Conservation (phyloP, 805 yeast species). For the Naumovozyma castellii region DNA sequence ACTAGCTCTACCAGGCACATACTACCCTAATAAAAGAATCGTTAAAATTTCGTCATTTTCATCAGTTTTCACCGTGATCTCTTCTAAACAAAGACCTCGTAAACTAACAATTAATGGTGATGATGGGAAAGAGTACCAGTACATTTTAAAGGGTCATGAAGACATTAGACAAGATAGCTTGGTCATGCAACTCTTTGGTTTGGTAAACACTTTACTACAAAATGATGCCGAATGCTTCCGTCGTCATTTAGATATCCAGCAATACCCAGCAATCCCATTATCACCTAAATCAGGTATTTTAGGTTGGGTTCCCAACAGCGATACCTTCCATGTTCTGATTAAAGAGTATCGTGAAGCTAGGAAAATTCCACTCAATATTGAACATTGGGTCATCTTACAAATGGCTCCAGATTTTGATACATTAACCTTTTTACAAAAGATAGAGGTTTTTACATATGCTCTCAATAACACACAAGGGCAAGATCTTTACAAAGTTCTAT, state of each 20-base stretch:
- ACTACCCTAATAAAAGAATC: constrained; percentile 73
- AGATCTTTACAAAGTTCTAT: constrained; percentile 86
- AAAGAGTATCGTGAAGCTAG: constrained; percentile 88
- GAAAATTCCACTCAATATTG: constrained; percentile 81
- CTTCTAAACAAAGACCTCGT: constrained; percentile 95
- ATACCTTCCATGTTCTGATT: constrained; percentile 88
- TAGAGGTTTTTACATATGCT: constrained; percentile 94
- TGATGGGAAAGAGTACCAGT: constrained; percentile 86
- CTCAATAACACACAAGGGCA: constrained; percentile 93
- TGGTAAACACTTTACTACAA: constrained; percentile 80
- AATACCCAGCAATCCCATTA: constrained; percentile 86
- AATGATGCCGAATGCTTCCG: constrained; percentile 94
- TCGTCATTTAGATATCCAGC: constrained; percentile 87
- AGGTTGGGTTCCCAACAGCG: constrained; percentile 97
- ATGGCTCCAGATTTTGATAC: constrained; percentile 96
- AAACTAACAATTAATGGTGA: constrained; percentile 70
- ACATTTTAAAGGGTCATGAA: constrained; percentile 85
- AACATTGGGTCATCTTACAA: constrained; percentile 90
- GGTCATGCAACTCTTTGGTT: constrained; percentile 95
- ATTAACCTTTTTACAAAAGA: constrained; percentile 79
- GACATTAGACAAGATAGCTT: constrained; percentile 95
- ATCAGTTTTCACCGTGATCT: constrained; percentile 74
- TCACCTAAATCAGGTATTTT: constrained; percentile 94
- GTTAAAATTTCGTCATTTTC: constrained; percentile 68
- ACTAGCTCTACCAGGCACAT: constrained; percentile 90